phyloP scores from a whole-genome alignment of 768 basidiomycete genomes.

The Clathrus columnatus region DNA sequence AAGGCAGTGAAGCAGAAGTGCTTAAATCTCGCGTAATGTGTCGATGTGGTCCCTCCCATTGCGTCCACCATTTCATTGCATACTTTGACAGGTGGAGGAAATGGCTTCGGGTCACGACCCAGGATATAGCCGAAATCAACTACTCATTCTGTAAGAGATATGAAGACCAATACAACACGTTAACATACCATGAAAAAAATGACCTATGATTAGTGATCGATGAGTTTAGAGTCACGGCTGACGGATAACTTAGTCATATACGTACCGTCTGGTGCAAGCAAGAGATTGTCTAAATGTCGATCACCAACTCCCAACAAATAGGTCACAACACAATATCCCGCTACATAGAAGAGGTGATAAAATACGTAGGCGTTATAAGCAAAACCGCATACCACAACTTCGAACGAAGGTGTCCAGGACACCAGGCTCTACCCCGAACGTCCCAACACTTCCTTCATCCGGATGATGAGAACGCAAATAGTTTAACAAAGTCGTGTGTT shows the following conservation, averaged over 20 bases:
- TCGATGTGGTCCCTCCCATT: conserved; percentile 94
- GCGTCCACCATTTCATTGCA: conserved; percentile 99
- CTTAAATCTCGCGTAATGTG: conserved; percentile 96
- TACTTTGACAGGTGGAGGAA: conserved; percentile 95
- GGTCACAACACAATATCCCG: conserved; percentile 96
- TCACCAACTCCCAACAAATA: conserved; percentile 96
- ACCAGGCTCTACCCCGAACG: conserved; percentile 87
- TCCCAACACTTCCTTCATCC: conserved; percentile 91
- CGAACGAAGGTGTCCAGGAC: conserved; percentile 95
- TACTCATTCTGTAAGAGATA: conserved; percentile 24
- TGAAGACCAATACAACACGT: background rate
- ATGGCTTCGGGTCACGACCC: conserved; percentile 94
- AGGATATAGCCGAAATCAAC: conserved; percentile 99
- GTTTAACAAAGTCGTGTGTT: conserved; percentile 79
- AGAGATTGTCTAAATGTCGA: conserved; percentile 90
- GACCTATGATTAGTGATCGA: no score
- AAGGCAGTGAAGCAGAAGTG: conserved; percentile 97
- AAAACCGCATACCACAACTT: conserved; percentile 71
- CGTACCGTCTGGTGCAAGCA: conserved; percentile 84
- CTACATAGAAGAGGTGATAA: conserved; percentile 32
- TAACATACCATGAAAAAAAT: conserved; percentile 87
- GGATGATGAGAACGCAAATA: conserved; percentile 82
- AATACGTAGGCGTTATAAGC: conserved; percentile 1
- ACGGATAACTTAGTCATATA: conserved; percentile 1
- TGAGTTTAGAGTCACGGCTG: background rate